Evolutionary conservation across 768 basidiomycete species (phyloP).

Genomic region (Tulasnella sp.): DNA sequence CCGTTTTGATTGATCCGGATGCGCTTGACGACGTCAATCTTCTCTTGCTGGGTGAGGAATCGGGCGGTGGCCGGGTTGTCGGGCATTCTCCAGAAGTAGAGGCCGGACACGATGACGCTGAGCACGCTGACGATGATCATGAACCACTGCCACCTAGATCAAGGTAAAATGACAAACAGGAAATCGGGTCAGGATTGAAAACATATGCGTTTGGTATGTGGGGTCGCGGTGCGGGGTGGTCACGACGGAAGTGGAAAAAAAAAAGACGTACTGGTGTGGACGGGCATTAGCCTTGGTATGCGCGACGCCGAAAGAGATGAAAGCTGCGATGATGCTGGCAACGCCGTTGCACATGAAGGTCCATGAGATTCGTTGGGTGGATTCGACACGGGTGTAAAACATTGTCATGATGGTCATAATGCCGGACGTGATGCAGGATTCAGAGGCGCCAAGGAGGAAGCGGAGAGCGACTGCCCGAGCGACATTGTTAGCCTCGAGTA

Average conservation of each 20-base stretch:
- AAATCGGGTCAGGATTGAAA: too few species aligned
- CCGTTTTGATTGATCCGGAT: conserved; percentile 76
- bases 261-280: conserved; percentile 23
- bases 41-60: conserved; percentile 65
- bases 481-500: too few species aligned
- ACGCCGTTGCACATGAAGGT: conserved; percentile 32
- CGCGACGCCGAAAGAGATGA: conserved; percentile 27
- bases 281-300: conserved; percentile 12
- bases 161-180: too few species aligned
- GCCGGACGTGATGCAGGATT: conserved; percentile 30
- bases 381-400: conserved; percentile 30
- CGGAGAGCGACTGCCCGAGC: conserved; percentile 31
- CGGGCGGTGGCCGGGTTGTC: conserved; percentile 70
- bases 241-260: too few species aligned
- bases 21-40: conserved; percentile 55
- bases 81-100: conserved; percentile 50
- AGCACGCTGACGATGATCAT: conserved; percentile 31
- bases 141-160: conserved; percentile 32
- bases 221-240: too few species aligned
- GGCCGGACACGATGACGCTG: conserved; percentile 25
- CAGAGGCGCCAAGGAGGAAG: conserved; percentile 28
- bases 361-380: conserved; percentile 26
- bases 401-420: conserved; percentile 26
- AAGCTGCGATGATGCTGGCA: conserved; percentile 24
- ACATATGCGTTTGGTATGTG: too few species aligned